These are phyloP conservation scores for Pseudogymnoascus sp. DNA, from an alignment of 2,329 filamentous ascomycete species.

Conservation along the genomic window DNA sequence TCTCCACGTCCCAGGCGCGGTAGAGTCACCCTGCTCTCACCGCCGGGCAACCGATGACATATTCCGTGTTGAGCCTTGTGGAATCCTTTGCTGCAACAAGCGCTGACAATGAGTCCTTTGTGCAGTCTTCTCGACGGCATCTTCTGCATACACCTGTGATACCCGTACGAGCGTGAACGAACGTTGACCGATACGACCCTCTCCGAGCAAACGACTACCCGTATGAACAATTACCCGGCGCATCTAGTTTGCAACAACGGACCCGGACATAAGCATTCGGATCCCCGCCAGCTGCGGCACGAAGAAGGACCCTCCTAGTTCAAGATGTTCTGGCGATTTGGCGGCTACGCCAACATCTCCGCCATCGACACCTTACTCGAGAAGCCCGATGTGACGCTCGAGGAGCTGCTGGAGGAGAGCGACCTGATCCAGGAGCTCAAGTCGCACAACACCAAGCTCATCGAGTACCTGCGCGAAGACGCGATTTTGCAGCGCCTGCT, in stretches of 20 bases:
- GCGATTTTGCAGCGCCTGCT: slow-evolving; percentile 76
- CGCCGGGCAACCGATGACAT: background rate
- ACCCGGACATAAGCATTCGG: slow-evolving; percentile 18
- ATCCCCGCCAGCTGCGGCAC: slow-evolving; percentile 22
- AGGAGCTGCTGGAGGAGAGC: slow-evolving; percentile 91
- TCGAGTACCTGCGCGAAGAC: slow-evolving; percentile 89
- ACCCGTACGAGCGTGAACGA: slow-evolving; percentile 9
- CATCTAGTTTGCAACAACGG: slow-evolving; percentile 18
- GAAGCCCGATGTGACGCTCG: slow-evolving; percentile 86
- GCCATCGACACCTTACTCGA: slow-evolving; percentile 95
- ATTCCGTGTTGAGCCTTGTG: background rate
- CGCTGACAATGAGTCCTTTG: background rate
- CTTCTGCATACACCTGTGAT: slow-evolving; percentile 4
- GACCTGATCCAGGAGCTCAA: slow-evolving; percentile 97
- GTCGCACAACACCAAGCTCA: slow-evolving; percentile 94
- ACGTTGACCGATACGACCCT: background rate
- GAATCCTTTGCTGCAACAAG: background rate
- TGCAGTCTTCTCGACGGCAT: slow-evolving; percentile 5
- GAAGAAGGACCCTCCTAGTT: slow-evolving; percentile 26
- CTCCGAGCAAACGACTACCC: slow-evolving; percentile 18
- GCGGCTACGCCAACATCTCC: slow-evolving; percentile 95
- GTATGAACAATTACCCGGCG: slow-evolving; percentile 26
- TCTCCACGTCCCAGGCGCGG: background rate
- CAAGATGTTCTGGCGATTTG: slow-evolving; percentile 99
- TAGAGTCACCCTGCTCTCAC: background rate